Percentiles rank a stretch among this genome's conserved stretches.
Evolutionary conservation across 495 filamentous ascomycete species (phyloP).

Genomic region (Aspergillus indologenus): DNA sequence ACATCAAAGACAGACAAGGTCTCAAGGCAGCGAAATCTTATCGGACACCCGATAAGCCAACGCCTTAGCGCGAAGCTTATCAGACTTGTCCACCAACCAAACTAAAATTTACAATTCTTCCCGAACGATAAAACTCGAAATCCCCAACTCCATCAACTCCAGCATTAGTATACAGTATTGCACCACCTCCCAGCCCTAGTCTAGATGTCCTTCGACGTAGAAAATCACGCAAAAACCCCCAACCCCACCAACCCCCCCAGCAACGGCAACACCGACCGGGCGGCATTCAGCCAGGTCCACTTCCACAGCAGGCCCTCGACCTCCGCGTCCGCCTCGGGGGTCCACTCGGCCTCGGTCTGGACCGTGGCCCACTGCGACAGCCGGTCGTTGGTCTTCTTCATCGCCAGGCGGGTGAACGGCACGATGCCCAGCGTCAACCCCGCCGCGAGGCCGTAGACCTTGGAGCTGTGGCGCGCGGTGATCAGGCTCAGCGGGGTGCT

Average conservation of each 20-base stretch:
- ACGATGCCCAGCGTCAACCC: slow-evolving; percentile 35
- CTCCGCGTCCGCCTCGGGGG: slow-evolving; percentile 20
- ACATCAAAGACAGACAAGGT: too few relatives aligned
- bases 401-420: slow-evolving; percentile 32
- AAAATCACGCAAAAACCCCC: slow-evolving; percentile 23
- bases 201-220: slow-evolving; percentile 5
- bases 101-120: too few relatives aligned
- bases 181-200: too few relatives aligned
- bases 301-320: slow-evolving; percentile 25
- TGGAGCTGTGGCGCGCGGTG: slow-evolving; percentile 9
- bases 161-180: too few relatives aligned
- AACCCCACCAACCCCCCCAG: slow-evolving; percentile 31
- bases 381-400: slow-evolving; percentile 25
- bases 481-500: slow-evolving; percentile 27
- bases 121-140: too few relatives aligned
- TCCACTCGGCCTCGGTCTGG: neutral
- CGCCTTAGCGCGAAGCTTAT: too few relatives aligned
- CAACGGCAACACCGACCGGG: slow-evolving; percentile 36
- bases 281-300: slow-evolving; percentile 38
- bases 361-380: slow-evolving; percentile 22
- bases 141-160: too few relatives aligned
- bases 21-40: too few relatives aligned
- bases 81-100: too few relatives aligned
- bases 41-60: too few relatives aligned
- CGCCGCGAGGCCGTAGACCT: slow-evolving; percentile 30